A percentile compares a stretch with the other conserved stretches of the same genome.
Conservation (phyloP, 129 eudicot species). For the Escallonia herrerae region DNA sequence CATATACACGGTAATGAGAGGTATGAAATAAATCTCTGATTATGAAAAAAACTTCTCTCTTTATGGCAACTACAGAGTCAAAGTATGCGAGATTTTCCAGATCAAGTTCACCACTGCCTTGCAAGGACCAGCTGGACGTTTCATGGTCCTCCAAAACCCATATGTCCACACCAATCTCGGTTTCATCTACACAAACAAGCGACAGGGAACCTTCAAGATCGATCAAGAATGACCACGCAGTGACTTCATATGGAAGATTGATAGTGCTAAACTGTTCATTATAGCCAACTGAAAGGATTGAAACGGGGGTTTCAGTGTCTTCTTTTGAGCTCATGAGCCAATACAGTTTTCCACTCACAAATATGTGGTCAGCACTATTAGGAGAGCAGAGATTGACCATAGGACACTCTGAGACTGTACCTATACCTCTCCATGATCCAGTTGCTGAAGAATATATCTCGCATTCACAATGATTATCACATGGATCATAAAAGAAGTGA, state of each 20-base stretch:
- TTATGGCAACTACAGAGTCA: slow-evolving; percentile 5
- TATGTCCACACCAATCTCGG: background rate
- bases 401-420: background rate
- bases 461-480: slow-evolving; percentile 4
- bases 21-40: background rate
- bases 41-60: slow-evolving; percentile 10
- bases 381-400: background rate
- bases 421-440: slow-evolving; percentile 8
- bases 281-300: slow-evolving; percentile 9
- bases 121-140: background rate
- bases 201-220: slow-evolving; percentile 1
- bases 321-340: slow-evolving; percentile 9
- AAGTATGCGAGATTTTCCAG: background rate
- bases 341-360: slow-evolving; percentile 17
- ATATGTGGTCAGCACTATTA: background rate
- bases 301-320: background rate
- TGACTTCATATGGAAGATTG: background rate
- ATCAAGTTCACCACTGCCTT: background rate
- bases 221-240: background rate
- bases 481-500: slow-evolving; percentile 9
- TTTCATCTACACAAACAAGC: slow-evolving; percentile 1
- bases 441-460: slow-evolving; percentile 17
- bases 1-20: background rate
- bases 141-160: background rate
- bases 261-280: background rate